Evolutionary conservation across 2,329 filamentous ascomycete species (phyloP).

Genomic region (Ascochyta viciae-villosae): DNA sequence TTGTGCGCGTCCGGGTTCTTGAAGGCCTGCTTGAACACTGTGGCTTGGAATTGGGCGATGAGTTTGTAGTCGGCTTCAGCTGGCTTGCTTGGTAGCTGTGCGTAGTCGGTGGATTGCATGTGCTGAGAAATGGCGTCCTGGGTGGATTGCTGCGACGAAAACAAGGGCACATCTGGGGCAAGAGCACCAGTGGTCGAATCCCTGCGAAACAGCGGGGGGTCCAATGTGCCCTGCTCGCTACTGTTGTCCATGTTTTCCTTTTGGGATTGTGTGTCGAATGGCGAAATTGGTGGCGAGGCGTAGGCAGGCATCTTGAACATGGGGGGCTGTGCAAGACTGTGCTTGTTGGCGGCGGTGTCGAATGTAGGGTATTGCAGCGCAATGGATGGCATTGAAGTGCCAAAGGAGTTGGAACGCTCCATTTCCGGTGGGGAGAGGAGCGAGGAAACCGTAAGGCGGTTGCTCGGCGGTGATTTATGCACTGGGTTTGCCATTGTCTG

Average conservation of each 20-base stretch:
- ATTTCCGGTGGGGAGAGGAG: constrained; percentile 52
- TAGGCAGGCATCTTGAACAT: constrained; percentile 38
- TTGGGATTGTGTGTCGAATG: constrained; percentile 44
- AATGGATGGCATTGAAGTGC: constrained; percentile 39
- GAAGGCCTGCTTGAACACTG: constrained; percentile 40
- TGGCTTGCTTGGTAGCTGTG: constrained; percentile 40
- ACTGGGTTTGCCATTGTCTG: constrained; percentile 37
- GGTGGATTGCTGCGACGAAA: constrained; percentile 22
- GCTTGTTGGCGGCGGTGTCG: constrained; percentile 23
- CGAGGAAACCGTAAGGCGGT: constrained; percentile 47
- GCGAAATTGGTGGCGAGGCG: constrained; percentile 51
- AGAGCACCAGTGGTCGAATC: constrained; percentile 31
- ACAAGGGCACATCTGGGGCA: constrained; percentile 45
- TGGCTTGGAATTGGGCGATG: constrained; percentile 40
- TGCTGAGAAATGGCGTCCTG: constrained; percentile 44
- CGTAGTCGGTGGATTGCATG: constrained; percentile 44
- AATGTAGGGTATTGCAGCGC: constrained; percentile 26
- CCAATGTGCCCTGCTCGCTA: constrained; percentile 39
- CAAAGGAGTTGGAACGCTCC: constrained; percentile 50
- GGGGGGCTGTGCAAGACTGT: constrained; percentile 19
- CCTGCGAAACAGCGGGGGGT: constrained; percentile 45
- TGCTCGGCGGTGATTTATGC: constrained; percentile 38
- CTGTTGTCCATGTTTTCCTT: constrained; percentile 46
- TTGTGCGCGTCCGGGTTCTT: constrained; percentile 49
- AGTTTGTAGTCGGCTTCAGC: constrained; percentile 49